Conservation (phyloP, 2,329 filamentous ascomycete species). For the Cytospora schulzeri region DNA sequence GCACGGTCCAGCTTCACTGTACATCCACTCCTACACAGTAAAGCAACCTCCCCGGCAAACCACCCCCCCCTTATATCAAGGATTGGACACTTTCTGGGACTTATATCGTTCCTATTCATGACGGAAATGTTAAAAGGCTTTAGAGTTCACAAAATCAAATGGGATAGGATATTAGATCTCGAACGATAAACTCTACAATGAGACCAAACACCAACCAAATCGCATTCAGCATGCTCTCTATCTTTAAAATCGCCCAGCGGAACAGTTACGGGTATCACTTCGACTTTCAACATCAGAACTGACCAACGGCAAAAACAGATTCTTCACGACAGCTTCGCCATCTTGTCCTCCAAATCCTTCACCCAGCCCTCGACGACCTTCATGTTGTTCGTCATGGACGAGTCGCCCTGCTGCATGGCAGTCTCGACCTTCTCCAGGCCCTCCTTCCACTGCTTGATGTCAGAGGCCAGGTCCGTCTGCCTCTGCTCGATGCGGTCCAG, state of each 20-base stretch:
- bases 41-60: neutral
- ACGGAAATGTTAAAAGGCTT: neutral
- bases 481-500: constrained; percentile 76
- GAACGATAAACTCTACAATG: neutral
- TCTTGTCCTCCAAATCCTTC: constrained; percentile 77
- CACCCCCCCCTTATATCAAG: neutral
- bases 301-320: constrained; percentile 20
- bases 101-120: neutral
- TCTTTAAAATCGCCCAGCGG: neutral
- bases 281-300: constrained; percentile 30
- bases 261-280: constrained; percentile 41
- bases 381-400: constrained; percentile 75
- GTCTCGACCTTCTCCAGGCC: constrained; percentile 36
- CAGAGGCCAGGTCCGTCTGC: constrained; percentile 79
- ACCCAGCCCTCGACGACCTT: constrained; percentile 88
- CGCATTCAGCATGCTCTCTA: neutral
- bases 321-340: constrained; percentile 60
- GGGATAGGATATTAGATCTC: neutral
- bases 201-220: neutral
- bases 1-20: constrained; percentile 7
- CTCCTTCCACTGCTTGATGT: constrained; percentile 54
- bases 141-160: neutral
- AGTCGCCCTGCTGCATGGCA: constrained; percentile 70
- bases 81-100: neutral
- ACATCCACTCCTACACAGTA: neutral